Conservation (phyloP, 352 stramenopile species). For the Peronospora belbahrii region DNA sequence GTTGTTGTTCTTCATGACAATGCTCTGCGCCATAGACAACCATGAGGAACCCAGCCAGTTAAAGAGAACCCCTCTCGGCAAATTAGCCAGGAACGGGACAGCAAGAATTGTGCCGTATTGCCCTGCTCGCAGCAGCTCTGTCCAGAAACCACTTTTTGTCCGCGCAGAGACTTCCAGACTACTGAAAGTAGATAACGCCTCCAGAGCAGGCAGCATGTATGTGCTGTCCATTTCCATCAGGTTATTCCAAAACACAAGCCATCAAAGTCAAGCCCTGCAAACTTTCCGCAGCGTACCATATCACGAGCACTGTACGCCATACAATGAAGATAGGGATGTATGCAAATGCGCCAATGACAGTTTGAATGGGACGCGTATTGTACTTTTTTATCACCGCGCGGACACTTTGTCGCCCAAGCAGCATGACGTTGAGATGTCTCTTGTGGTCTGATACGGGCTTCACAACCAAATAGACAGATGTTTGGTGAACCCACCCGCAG, state of each 20-base stretch:
- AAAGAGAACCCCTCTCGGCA: conserved; percentile 74
- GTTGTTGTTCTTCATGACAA: conserved; percentile 56
- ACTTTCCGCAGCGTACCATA: conserved; percentile 66
- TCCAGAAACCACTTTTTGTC: conserved; percentile 45
- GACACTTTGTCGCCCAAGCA: conserved; percentile 39
- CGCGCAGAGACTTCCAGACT: conserved; percentile 48
- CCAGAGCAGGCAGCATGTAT: conserved; percentile 49
- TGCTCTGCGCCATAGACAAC: conserved; percentile 51
- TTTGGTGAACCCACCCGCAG: background rate
- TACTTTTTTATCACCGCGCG: conserved; percentile 68
- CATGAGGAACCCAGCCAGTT: conserved; percentile 74
- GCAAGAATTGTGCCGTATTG: conserved; percentile 54
- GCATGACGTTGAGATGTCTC: conserved; percentile 41
- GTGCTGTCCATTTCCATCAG: conserved; percentile 55
- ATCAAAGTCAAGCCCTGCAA: conserved; percentile 49
- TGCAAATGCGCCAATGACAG: conserved; percentile 49
- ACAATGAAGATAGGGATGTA: conserved; percentile 69
- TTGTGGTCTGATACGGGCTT: conserved; percentile 36
- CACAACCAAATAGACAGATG: conserved; percentile 9
- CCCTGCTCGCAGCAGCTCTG: conserved; percentile 30
- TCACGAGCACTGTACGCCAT: conserved; percentile 73
- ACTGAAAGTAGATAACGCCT: conserved; percentile 46
- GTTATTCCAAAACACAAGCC: conserved; percentile 63
- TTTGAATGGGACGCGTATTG: conserved; percentile 61
- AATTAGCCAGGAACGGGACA: conserved; percentile 36